These are phyloP conservation scores for Russula sp. DNA, from an alignment of 768 basidiomycete genomes.

Conservation along the genomic window DNA sequence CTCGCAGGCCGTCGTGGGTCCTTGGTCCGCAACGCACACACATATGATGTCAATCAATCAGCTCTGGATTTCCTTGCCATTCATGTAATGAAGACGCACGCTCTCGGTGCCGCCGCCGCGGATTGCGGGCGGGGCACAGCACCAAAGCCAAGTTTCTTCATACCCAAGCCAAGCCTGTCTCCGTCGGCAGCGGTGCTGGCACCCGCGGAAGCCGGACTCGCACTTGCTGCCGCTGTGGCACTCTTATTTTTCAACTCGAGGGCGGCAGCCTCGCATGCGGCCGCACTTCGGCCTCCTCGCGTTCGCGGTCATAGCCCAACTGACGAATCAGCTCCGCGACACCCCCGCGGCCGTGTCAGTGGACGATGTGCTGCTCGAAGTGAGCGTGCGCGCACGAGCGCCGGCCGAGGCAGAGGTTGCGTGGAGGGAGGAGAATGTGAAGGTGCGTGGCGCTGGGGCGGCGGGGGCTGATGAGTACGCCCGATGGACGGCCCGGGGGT, in stretches of 20 bases:
- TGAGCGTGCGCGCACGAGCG: slow-evolving; percentile 39
- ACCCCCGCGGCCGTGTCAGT: slow-evolving; percentile 27
- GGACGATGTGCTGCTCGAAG: slow-evolving; percentile 29
- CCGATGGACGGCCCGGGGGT: slow-evolving; percentile 16
- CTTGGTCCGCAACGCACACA: slow-evolving; percentile 47
- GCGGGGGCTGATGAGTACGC: slow-evolving; percentile 28
- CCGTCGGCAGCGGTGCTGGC: slow-evolving; percentile 43
- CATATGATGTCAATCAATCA: neutral
- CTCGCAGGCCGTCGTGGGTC: slow-evolving; percentile 75
- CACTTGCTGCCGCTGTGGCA: slow-evolving; percentile 27
- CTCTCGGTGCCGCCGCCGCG: slow-evolving; percentile 37
- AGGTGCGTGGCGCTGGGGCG: slow-evolving; percentile 46
- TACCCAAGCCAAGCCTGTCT: slow-evolving; percentile 57
- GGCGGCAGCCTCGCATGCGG: slow-evolving; percentile 53
- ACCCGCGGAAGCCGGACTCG: slow-evolving; percentile 29
- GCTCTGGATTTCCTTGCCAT: neutral
- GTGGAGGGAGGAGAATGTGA: slow-evolving; percentile 56
- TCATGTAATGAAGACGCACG: neutral
- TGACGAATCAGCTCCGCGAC: slow-evolving; percentile 84
- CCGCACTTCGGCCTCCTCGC: slow-evolving; percentile 79
- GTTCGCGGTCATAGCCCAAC: slow-evolving; percentile 82
- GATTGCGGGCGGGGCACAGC: slow-evolving; percentile 60
- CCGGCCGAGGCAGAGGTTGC: slow-evolving; percentile 38
- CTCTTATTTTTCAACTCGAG: slow-evolving; percentile 31
- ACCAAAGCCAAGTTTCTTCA: slow-evolving; percentile 79